Evolutionary conservation across 805 yeast species (phyloP).

Genomic region (Jamesozyma gamospora): DNA sequence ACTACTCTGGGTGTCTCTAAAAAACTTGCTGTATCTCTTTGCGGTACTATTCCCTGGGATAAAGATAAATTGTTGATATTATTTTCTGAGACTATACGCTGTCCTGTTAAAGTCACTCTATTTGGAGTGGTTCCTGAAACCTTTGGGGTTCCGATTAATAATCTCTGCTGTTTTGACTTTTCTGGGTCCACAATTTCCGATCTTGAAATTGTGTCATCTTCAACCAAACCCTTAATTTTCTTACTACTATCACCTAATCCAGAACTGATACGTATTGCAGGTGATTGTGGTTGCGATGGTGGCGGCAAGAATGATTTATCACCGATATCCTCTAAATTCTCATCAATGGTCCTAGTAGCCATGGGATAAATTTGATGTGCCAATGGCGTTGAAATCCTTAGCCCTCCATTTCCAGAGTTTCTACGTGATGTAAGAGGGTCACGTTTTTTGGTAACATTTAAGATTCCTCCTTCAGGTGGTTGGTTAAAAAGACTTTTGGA

Average conservation of each 20-base stretch:
- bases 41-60: background rate
- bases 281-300: conserved; percentile 26
- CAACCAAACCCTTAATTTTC: conserved; percentile 18
- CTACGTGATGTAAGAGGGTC: conserved; percentile 1
- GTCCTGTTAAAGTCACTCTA: conserved; percentile 10
- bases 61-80: background rate
- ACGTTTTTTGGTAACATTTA: conserved; percentile 11
- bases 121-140: conserved; percentile 19
- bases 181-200: conserved; percentile 28
- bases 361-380: conserved; percentile 29
- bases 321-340: conserved; percentile 15
- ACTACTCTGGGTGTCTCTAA: conserved; percentile 25
- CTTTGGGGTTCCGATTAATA: conserved; percentile 22
- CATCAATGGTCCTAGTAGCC: conserved; percentile 3
- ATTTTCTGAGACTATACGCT: conserved; percentile 11
- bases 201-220: conserved; percentile 28
- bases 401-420: conserved; percentile 1
- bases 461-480: conserved; percentile 1
- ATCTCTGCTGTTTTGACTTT: conserved; percentile 22
- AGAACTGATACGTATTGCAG: conserved; percentile 27
- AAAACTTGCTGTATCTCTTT: background rate
- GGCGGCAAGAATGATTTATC: conserved; percentile 27
- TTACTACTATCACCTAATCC: conserved; percentile 19
- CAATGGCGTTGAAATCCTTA: conserved; percentile 30
- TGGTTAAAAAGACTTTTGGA: background rate